Evolutionary conservation across 2,329 filamentous ascomycete species (phyloP), one percentile per base, ranked within the genome.

Genomic region (Parascedosporium putredinis): DNA sequence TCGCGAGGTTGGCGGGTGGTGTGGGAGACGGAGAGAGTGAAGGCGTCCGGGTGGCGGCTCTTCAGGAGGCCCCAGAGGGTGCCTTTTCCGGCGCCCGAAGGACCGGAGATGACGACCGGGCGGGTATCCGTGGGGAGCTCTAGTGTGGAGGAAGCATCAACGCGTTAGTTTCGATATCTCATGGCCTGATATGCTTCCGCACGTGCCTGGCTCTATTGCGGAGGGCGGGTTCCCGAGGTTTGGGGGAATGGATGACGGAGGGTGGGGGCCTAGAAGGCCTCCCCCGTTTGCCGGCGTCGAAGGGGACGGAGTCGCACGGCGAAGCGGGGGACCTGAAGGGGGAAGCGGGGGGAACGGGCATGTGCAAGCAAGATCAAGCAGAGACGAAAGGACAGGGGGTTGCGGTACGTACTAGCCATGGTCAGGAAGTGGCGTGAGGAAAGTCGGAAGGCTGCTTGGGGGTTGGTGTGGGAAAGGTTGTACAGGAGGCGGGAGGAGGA

Each of bases 1-100:
- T 76, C 70, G 22, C 90, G 82, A 1, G 90, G 89, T 1, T 68
- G 58, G 33, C 90, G 84, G 24, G 90, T 95, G 6, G 90, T 96
- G 73, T 95, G 84, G 53, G 77, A 79, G 52, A 83, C 75, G 51
- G 77, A 78, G 27, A 79, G 72, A 20, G 70, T 65, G 59, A 78
- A 77, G 55, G 62, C 66, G 51, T 74, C 68, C 12, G 72, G 72
- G 63, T 77, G 69, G 51, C 59, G 57, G 36, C 75, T 70, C 63
- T 88, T 84, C 46, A 91, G 80, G 45, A 78, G 74, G 60, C 81
- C 81, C 65, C 86, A 83, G 53, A 91, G 80, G 10, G 87, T 91
- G 58, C 84, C 86, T 69, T 93, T 93, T 57, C 87, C 87, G 45
- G 87, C 79, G 63, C 87, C 87, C 9, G 80, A 85, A 54, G 87